These are phyloP conservation scores for Monosporozyma aerobia DNA, from an alignment of 805 yeast genomes.

Conservation along the genomic window DNA sequence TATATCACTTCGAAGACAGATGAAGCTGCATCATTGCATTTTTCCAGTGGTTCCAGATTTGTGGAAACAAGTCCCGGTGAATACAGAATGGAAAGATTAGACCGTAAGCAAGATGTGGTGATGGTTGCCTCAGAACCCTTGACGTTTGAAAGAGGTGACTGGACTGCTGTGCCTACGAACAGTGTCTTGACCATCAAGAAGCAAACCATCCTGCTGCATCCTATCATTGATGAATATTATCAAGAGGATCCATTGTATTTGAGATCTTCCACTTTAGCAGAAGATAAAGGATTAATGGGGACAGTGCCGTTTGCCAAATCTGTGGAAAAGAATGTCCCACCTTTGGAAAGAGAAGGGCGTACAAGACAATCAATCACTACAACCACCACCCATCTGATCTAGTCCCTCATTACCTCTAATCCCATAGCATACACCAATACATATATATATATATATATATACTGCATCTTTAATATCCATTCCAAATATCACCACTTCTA, in stretches of 20 bases:
- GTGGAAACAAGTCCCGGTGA: conserved; percentile 86
- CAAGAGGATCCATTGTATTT: conserved; percentile 57
- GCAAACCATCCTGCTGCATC: conserved; percentile 85
- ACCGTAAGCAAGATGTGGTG: conserved; percentile 88
- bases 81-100: conserved; percentile 87
- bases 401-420: no score
- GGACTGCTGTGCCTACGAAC: conserved; percentile 96
- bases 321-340: conserved; percentile 52
- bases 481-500: no score
- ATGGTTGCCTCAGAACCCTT: conserved; percentile 95
- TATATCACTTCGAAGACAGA: conserved; percentile 83
- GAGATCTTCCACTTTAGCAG: conserved; percentile 76
- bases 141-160: conserved; percentile 92
- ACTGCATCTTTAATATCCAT: not conserved
- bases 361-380: conserved; percentile 23
- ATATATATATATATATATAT: no score
- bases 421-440: not conserved
- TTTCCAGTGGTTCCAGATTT: conserved; percentile 87
- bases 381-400: not conserved
- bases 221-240: conserved; percentile 82
- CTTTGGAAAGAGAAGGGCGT: conserved; percentile 71
- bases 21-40: conserved; percentile 94
- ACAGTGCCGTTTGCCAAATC: conserved; percentile 65
- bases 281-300: conserved; percentile 87
- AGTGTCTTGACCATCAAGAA: conserved; percentile 71